Percentiles rank a stretch among this genome's conserved stretches.
These are phyloP conservation scores for Rhodocollybia butyracea DNA, from an alignment of 768 basidiomycete species.

Conservation along the genomic window DNA sequence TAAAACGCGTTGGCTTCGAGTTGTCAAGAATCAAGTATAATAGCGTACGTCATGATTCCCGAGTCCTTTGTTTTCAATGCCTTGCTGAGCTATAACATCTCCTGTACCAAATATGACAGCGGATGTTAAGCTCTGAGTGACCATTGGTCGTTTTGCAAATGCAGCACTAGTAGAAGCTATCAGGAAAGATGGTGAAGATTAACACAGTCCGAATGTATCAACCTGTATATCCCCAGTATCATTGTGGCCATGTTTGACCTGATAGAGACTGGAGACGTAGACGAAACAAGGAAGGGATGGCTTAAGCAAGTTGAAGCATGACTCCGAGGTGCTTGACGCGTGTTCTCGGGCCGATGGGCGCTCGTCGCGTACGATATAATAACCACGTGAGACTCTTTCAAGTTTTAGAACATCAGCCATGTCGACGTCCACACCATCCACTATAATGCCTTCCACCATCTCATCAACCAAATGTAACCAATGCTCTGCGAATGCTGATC, in stretches of 20 bases:
- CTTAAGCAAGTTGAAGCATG: no score
- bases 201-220: neutral
- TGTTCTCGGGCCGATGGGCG: no score
- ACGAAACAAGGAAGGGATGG: no score
- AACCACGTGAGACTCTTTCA: neutral
- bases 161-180: constrained; percentile 26
- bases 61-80: constrained; percentile 49
- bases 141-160: constrained; percentile 38
- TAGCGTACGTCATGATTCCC: constrained; percentile 50
- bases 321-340: no score
- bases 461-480: neutral
- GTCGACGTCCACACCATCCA: neutral
- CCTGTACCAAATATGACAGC: constrained; percentile 48
- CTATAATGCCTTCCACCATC: neutral
- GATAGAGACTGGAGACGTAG: no score
- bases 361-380: no score
- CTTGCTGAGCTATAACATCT: constrained; percentile 64
- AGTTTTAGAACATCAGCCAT: neutral
- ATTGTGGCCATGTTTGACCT: neutral
- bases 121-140: constrained; percentile 19
- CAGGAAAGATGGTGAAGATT: neutral
- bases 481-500: neutral
- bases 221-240: neutral
- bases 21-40: neutral
- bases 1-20: neutral